Evolutionary conservation across 306 rosid species (phyloP).

Genomic region (Spatholobus suberectus): DNA sequence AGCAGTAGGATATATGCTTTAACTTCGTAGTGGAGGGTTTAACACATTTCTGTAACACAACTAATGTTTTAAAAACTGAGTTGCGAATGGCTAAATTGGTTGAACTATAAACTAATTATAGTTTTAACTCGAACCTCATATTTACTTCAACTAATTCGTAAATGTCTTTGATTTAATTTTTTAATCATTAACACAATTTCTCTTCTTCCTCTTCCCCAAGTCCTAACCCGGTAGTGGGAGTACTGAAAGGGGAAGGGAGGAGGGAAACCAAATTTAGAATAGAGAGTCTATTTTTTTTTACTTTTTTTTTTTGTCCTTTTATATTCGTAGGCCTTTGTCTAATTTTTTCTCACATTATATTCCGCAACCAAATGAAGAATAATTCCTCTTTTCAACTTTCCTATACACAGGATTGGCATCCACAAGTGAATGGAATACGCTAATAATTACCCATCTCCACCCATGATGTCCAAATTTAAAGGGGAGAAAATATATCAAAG

Average conservation of each 20-base stretch:
- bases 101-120: background rate
- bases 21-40: background rate
- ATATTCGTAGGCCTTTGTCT: background rate
- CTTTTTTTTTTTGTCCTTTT: background rate
- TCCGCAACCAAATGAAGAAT: conserved; percentile 28
- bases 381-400: background rate
- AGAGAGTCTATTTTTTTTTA: background rate
- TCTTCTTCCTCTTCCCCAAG: background rate
- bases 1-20: background rate
- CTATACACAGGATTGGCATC: background rate
- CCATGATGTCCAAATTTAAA: background rate
- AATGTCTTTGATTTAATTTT: background rate
- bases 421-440: background rate
- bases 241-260: background rate
- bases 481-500: background rate
- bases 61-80: background rate
- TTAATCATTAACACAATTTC: background rate
- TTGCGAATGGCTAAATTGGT: background rate
- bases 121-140: background rate
- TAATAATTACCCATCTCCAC: background rate
- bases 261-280: background rate
- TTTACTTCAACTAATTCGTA: background rate
- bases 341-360: background rate
- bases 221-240: background rate
- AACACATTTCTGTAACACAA: background rate